Evolutionary conservation across 306 rosid species (phyloP).

Genomic region (Lathyrus oleraceus): DNA sequence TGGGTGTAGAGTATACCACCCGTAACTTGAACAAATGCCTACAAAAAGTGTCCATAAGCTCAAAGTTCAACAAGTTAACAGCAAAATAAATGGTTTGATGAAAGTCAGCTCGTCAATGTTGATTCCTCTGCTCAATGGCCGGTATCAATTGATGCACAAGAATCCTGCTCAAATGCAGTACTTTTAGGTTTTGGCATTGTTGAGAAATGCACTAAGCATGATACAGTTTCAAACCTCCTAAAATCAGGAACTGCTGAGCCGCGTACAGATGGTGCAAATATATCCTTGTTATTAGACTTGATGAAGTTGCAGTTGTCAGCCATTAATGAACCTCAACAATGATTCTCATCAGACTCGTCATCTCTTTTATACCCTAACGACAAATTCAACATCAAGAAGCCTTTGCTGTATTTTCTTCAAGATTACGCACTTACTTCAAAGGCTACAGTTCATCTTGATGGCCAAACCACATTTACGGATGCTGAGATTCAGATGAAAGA

Average conservation of each 20-base stretch:
- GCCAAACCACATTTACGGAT: constrained; percentile 59
- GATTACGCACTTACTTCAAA: constrained; percentile 60
- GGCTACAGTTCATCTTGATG: constrained; percentile 63
- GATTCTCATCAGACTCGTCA: constrained; percentile 29
- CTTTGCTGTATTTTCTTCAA: constrained; percentile 58
- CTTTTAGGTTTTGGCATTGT: constrained; percentile 63
- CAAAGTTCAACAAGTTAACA: too few species aligned
- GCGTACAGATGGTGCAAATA: too few species aligned
- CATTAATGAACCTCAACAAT: constrained; percentile 37
- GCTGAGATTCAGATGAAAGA: constrained; percentile 58
- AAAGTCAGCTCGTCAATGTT: constrained; percentile 43
- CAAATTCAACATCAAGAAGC: constrained; percentile 47
- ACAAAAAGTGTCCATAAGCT: too few species aligned
- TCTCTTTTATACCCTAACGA: constrained; percentile 57
- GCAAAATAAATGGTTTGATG: too few species aligned
- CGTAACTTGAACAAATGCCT: too few species aligned
- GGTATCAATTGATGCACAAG: constrained; percentile 48
- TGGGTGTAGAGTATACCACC: too few species aligned
- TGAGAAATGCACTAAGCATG: constrained; percentile 60
- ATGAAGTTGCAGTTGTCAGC: constrained; percentile 53
- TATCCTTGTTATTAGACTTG: too few species aligned
- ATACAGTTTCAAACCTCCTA: too few species aligned
- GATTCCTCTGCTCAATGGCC: constrained; percentile 50
- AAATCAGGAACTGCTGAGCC: too few species aligned
- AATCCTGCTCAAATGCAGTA: constrained; percentile 46